These are phyloP conservation scores for Vaccinium corymbosum DNA, from an alignment of 148 eudicot genomes.

Conservation along the genomic window DNA sequence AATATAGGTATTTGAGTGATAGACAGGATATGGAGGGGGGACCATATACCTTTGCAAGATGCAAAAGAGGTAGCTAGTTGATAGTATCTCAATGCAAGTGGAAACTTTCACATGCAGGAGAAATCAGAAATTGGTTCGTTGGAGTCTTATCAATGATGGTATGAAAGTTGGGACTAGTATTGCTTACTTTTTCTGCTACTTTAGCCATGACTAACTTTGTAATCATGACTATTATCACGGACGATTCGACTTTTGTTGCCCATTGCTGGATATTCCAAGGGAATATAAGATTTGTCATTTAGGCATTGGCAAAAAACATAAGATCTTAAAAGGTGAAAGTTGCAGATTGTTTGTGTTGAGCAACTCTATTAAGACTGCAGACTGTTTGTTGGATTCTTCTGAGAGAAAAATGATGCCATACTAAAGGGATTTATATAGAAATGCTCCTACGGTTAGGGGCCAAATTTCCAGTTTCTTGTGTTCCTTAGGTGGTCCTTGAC, in stretches of 20 bases:
- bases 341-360: background rate
- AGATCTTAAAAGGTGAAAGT: background rate
- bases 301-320: background rate
- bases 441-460: background rate
- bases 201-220: constrained; percentile 3
- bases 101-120: background rate
- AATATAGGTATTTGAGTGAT: background rate
- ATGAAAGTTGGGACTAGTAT: background rate
- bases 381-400: background rate
- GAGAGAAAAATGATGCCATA: background rate
- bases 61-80: constrained; percentile 7
- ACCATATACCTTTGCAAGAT: background rate
- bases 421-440: background rate
- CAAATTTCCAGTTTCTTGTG: background rate
- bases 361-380: background rate
- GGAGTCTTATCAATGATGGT: constrained; percentile 1
- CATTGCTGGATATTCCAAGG: background rate
- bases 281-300: background rate
- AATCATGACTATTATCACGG: background rate
- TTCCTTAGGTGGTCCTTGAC: background rate
- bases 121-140: background rate
- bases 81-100: constrained; percentile 2
- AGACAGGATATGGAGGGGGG: background rate
- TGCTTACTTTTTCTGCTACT: background rate
- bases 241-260: background rate